Percentiles rank a stretch among this genome's conserved stretches.
phyloP scores from a whole-genome alignment of 345 rosid genomes.

The Camelina neglecta region DNA sequence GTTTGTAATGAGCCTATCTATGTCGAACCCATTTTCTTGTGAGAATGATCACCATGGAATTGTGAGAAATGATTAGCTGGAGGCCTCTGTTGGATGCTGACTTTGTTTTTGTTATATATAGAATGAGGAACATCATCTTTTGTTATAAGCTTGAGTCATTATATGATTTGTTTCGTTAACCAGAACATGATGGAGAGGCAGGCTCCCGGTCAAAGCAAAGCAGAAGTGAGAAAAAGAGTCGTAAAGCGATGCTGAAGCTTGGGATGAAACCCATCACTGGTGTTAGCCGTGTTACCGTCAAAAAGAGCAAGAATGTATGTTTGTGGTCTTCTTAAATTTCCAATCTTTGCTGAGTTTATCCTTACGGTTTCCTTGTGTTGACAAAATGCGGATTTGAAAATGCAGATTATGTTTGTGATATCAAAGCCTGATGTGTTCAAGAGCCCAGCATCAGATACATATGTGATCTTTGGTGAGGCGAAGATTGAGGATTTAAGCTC shows the following conservation, averaged over 20 bases:
- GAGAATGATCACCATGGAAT: background rate
- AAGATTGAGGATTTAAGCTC: slow-evolving; percentile 93
- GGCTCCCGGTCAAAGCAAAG: slow-evolving; percentile 77
- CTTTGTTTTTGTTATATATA: background rate
- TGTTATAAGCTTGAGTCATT: slow-evolving; percentile 15
- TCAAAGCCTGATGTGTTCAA: slow-evolving; percentile 92
- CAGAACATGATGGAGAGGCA: slow-evolving; percentile 60
- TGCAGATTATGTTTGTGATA: slow-evolving; percentile 77
- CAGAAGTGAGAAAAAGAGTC: slow-evolving; percentile 90
- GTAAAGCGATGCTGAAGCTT: slow-evolving; percentile 89
- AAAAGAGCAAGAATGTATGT: slow-evolving; percentile 76
- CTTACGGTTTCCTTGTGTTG: background rate
- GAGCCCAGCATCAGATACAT: slow-evolving; percentile 85
- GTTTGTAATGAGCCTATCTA: background rate
- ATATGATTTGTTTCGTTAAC: slow-evolving; percentile 24
- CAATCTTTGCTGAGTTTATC: background rate
- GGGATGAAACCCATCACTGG: slow-evolving; percentile 84
- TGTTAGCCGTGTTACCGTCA: slow-evolving; percentile 82
- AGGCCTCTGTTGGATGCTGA: background rate
- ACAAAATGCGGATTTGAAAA: slow-evolving; percentile 13
- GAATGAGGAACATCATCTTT: slow-evolving; percentile 2
- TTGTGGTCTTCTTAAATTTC: slow-evolving; percentile 29
- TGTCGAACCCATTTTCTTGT: background rate
- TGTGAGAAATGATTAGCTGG: background rate
- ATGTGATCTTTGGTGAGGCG: slow-evolving; percentile 83